Conservation (phyloP, 805 yeast species). For the Yarrowia keelungensis region DNA sequence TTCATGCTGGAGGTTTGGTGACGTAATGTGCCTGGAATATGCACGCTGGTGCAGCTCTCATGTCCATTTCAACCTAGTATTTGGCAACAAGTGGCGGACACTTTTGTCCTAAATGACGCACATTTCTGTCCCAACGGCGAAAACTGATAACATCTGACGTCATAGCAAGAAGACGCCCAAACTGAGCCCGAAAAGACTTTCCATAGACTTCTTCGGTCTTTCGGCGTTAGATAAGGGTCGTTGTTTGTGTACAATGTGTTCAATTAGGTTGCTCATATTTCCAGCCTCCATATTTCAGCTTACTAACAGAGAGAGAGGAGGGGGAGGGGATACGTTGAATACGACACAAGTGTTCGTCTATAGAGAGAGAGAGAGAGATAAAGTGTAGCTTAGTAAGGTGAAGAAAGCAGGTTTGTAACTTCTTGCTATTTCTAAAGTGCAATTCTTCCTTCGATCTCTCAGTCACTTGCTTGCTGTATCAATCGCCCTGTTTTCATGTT, state of each 20-base stretch:
- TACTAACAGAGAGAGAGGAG: conserved; percentile 1
- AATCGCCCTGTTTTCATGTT: background rate
- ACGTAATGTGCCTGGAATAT: conserved; percentile 6
- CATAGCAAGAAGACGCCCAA: conserved; percentile 1
- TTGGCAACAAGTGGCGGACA: background rate
- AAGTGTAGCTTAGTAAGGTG: background rate
- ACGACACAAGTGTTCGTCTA: conserved; percentile 8
- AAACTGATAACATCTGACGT: conserved; percentile 7
- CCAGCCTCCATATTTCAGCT: background rate
- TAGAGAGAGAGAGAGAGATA: background rate
- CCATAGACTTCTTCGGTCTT: background rate
- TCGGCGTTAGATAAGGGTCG: conserved; percentile 5
- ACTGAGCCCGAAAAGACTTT: background rate
- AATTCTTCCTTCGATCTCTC: background rate
- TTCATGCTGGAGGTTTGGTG: conserved; percentile 24
- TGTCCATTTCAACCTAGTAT: background rate
- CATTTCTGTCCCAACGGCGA: conserved; percentile 4
- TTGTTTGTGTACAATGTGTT: background rate
- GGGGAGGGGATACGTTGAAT: background rate
- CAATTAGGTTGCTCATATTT: no score
- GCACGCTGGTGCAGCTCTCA: background rate
- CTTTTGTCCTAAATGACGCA: conserved; percentile 27
- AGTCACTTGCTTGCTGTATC: background rate
- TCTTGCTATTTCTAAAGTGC: no score
- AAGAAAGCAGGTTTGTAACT: no score